These are phyloP conservation scores for Nitzschia inconspicua DNA, from an alignment of 108 stramenopile genomes.

Conservation along the genomic window DNA sequence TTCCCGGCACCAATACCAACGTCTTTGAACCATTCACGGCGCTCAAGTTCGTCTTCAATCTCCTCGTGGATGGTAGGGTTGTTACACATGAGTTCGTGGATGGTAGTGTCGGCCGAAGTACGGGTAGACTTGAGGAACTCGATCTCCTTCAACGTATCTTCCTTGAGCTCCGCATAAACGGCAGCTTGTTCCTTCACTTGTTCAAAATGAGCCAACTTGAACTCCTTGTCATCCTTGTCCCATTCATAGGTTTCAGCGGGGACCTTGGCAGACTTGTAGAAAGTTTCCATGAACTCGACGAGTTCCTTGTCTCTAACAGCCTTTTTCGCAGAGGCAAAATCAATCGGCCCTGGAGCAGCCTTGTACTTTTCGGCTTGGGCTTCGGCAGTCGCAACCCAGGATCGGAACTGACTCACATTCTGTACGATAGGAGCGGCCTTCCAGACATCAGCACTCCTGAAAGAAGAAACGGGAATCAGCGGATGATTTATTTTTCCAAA, in stretches of 20 bases:
- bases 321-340: constrained; percentile 70
- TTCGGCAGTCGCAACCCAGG: constrained; percentile 80
- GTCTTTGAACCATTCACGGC: constrained; percentile 92
- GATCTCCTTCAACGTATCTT: constrained; percentile 38
- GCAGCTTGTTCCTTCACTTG: constrained; percentile 66
- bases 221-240: constrained; percentile 63
- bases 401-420: constrained; percentile 69
- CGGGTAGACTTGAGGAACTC: constrained; percentile 67
- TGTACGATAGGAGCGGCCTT: constrained; percentile 72
- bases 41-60: constrained; percentile 81
- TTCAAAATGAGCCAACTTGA: constrained; percentile 66
- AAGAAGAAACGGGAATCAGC: neutral
- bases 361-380: constrained; percentile 79
- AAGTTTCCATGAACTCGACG: constrained; percentile 64
- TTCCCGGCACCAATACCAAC: constrained; percentile 14
- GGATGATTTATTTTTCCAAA: neutral
- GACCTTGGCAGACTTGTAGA: constrained; percentile 61
- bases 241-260: constrained; percentile 68
- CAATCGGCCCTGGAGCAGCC: constrained; percentile 72
- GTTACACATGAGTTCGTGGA: constrained; percentile 71
- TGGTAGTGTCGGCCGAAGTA: constrained; percentile 65
- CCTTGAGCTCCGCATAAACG: constrained; percentile 38
- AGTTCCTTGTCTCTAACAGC: constrained; percentile 70
- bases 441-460: constrained; percentile 74
- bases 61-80: constrained; percentile 89